Evolutionary conservation across 768 basidiomycete species (phyloP).

Genomic region (Candolleomyces efflorescens): DNA sequence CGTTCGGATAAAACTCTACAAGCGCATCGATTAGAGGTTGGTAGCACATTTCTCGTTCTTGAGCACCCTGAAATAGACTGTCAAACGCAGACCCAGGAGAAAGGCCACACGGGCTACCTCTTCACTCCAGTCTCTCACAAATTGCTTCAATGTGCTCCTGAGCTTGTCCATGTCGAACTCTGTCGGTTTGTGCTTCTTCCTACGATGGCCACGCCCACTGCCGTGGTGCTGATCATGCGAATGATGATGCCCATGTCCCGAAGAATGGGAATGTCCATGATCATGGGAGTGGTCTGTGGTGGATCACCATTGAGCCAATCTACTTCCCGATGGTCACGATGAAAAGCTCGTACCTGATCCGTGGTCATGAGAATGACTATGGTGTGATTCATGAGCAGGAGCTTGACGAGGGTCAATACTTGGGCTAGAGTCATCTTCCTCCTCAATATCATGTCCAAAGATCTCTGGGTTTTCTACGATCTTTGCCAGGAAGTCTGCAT

Average conservation of each 20-base stretch:
- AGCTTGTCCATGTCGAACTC: slow-evolving; percentile 89
- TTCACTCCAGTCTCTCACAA: slow-evolving; percentile 90
- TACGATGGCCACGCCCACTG: slow-evolving; percentile 11
- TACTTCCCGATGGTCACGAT: no score
- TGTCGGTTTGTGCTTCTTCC: slow-evolving; percentile 42
- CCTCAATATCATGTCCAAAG: slow-evolving; percentile 53
- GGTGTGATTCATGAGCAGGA: not conserved
- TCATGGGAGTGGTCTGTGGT: slow-evolving; percentile 1
- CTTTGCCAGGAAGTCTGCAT: slow-evolving; percentile 70
- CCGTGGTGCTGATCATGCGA: slow-evolving; percentile 31
- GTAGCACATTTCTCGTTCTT: slow-evolving; percentile 78
- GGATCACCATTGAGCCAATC: no score
- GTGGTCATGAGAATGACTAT: slow-evolving; percentile 14
- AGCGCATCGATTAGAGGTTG: slow-evolving; percentile 78
- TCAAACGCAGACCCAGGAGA: not conserved
- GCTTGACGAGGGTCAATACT: no score
- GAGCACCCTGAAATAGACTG: not conserved
- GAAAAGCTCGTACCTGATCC: not conserved
- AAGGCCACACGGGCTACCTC: slow-evolving; percentile 43
- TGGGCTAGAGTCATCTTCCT: slow-evolving; percentile 18
- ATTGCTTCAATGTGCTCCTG: slow-evolving; percentile 86
- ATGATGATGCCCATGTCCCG: slow-evolving; percentile 24
- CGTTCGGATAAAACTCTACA: slow-evolving; percentile 53
- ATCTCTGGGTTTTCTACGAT: slow-evolving; percentile 81
- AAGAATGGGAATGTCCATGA: slow-evolving; percentile 12